Base-by-base conservation (phyloP, 2,329 filamentous ascomycete species). In the Fusarium kyushuense region DNA sequence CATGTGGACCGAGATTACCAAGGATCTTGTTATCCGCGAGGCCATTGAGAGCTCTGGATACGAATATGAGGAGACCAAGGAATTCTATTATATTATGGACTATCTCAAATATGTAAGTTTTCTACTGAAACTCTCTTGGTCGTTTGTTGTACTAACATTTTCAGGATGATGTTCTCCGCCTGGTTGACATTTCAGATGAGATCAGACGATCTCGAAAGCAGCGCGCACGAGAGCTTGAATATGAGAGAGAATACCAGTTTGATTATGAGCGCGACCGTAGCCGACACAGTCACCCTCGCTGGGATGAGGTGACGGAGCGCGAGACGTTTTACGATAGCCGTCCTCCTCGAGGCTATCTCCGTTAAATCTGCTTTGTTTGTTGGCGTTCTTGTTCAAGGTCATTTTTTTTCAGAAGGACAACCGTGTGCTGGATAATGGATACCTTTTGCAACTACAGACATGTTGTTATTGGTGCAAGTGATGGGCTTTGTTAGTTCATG, bases 1-100 rank as follows among this genome's bases (percentile, higher is more conserved):
- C 62, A 92, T 97, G 83, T 98, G 95, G 95, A 99, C 96, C 0
- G 96, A 98, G 80, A 93, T 99, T 72, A 97, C 95, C 45, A 97
- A 97, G 80, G 94, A 97, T 71, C 81, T 98, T 35, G 93, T 98
- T 17, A 85, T 90, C 60, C 89, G 91, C 53, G 94, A 97, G 76
- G 96, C 96, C 19, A 92, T 98, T 68, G 90, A 97, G 71, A 85
- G 91, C 73, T 82, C 90, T 75, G 93, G 93, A 4, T 98, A 97
- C 79, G 89, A 92, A 63, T 98, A 90, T 75, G 93, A 97, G 77
- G 94, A 98, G 84, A 96, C 93, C 0, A 91, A 93, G 54, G 88
- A 86, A 65, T 96, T 93, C 79, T 98, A 92, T 80, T 98, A 97
- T 79, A 89, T 98, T 45, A 95, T 97, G 83, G 89, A 95, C 67